Evolutionary conservation across 2,329 filamentous ascomycete genomes (phyloP).

Genomic region (Juglanconis sp.): DNA sequence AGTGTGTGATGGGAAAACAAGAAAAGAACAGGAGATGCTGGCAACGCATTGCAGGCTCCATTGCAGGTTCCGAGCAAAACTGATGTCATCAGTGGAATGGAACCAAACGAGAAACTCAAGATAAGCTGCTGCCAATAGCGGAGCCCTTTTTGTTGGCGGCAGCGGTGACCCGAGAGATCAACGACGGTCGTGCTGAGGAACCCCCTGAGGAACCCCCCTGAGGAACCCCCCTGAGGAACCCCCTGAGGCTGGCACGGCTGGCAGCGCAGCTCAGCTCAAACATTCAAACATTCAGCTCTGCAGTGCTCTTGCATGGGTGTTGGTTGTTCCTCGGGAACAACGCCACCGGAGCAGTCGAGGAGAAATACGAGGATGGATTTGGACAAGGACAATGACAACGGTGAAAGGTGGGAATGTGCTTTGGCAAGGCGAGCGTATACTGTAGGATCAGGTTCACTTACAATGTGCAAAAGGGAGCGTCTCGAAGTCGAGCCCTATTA

Average conservation of each 20-base stretch:
- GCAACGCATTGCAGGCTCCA: not conserved
- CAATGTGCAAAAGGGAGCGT: too few species aligned
- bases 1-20: not conserved
- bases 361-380: not conserved
- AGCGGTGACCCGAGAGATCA: slow-evolving; percentile 3
- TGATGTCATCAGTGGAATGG: slow-evolving; percentile 1
- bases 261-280: not conserved
- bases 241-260: not conserved
- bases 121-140: slow-evolving; percentile 9
- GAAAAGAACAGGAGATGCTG: not conserved
- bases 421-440: too few species aligned
- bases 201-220: too few species aligned
- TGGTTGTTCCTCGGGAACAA: not conserved
- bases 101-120: not conserved
- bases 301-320: not conserved
- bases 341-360: not conserved
- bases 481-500: too few species aligned
- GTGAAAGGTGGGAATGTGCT: not conserved
- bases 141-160: not conserved
- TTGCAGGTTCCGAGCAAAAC: not conserved
- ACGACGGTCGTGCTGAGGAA: not conserved
- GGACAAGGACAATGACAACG: not conserved
- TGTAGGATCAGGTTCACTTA: too few species aligned
- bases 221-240: not conserved
- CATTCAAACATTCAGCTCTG: not conserved